Percentiles rank a stretch among this genome's conserved stretches.
These are phyloP conservation scores for Alectoria sarmentosa DNA, from an alignment of 495 filamentous ascomycete genomes.

Conservation along the genomic window DNA sequence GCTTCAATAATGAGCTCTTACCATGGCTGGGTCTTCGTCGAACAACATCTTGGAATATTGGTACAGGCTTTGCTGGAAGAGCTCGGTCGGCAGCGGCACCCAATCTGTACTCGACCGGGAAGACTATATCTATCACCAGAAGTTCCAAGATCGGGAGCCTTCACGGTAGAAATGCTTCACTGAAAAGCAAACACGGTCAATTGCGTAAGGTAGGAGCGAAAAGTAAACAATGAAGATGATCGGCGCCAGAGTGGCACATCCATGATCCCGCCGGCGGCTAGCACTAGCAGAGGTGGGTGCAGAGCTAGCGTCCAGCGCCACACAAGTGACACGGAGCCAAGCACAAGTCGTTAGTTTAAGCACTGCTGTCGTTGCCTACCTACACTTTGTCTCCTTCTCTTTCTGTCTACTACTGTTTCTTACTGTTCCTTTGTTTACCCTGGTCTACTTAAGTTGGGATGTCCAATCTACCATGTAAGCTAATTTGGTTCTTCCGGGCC, in stretches of 20 bases:
- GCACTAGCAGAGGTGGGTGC: no score
- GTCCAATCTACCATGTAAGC: constrained; percentile 66
- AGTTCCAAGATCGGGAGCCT: no score
- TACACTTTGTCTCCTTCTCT: background rate
- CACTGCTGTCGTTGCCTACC: background rate
- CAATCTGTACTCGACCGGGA: no score
- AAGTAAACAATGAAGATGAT: constrained; percentile 23
- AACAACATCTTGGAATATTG: constrained; percentile 70
- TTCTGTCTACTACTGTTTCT: background rate
- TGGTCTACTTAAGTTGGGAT: background rate
- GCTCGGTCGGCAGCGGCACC: no score
- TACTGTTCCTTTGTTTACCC: background rate
- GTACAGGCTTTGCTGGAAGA: background rate
- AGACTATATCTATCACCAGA: no score
- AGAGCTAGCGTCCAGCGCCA: background rate
- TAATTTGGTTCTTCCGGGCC: background rate
- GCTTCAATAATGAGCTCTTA: constrained; percentile 36
- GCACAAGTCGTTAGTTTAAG: background rate
- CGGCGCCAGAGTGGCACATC: no score
- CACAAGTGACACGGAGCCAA: background rate
- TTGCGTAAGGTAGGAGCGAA: no score
- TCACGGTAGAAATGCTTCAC: no score
- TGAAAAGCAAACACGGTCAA: no score
- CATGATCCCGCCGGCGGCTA: background rate
- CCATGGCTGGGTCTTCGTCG: constrained; percentile 86